Evolutionary conservation across 441 rosid species (phyloP).

Genomic region (Dalechampia spathulata): DNA sequence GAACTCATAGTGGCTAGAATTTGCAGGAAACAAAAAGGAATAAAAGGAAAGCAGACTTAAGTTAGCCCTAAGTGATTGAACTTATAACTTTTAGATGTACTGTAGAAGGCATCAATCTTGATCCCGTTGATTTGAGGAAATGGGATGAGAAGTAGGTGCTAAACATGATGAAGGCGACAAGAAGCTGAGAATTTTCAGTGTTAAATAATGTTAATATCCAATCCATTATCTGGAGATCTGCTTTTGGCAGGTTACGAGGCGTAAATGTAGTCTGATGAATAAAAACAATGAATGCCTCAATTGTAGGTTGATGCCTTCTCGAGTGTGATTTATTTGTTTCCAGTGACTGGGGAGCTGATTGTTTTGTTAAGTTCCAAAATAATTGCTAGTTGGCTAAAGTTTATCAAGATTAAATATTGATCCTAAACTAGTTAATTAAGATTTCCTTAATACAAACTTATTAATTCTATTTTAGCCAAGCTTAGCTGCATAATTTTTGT

Average conservation of each 20-base stretch:
- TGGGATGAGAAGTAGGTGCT: neutral
- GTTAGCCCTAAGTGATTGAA: neutral
- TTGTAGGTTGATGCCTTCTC: neutral
- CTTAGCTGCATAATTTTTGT: too few relatives aligned
- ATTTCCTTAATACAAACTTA: neutral
- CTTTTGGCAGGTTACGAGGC: neutral
- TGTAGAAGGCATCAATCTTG: neutral
- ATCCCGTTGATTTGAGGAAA: neutral
- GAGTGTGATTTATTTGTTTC: neutral
- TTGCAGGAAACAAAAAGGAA: neutral
- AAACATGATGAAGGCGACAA: neutral
- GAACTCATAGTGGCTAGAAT: neutral
- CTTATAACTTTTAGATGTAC: neutral
- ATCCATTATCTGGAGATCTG: neutral
- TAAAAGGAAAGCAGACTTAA: neutral
- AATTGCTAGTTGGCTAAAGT: neutral
- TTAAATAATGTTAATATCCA: neutral
- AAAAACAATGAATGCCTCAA: neutral
- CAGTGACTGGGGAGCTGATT: neutral
- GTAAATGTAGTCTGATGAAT: neutral
- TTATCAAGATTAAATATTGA: neutral
- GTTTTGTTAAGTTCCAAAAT: neutral
- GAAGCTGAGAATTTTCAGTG: neutral
- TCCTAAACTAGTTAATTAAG: neutral
- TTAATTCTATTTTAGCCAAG: too few relatives aligned